Base-by-base conservation (phyloP, 345 rosid genomes). In the Eucalyptus cladocalyx region DNA sequence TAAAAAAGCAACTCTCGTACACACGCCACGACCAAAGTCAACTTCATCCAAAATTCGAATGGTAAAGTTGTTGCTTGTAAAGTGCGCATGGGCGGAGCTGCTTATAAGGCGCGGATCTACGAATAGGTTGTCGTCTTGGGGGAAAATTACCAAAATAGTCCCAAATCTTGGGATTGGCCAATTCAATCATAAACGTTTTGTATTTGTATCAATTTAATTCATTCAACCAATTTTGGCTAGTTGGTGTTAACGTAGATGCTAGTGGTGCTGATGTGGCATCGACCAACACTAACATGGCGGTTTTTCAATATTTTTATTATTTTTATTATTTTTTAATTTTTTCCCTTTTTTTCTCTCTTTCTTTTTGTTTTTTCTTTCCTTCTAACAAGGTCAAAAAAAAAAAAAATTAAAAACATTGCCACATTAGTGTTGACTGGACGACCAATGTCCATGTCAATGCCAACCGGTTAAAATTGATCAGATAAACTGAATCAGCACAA, bases 401-500 rank as follows among this genome's bases (percentile, higher is more conserved):
- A 53, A 15, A 50, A 15, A 50, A 1, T 47, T 47, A 11, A 11
- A 48, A 19, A 53, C 21, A 2, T 53, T 21, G 58, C 5, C 58
- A 53, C 23, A 1, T 53, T 2, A 1, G 1, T 53, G 9, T 18
- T 53, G 4, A 18, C 4, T 1, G 8, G 4, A 53, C 9, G 2
- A 53, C 2, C 0, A 53, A 18, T 1, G 5, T 53, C 2, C 1
- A 53, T 21, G 5, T 21, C 2, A 19, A 3, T 53, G 11, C 26
- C 4, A 53, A 8, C 11, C 0, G 2, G 0, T 53, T 4, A 53
- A 53, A 53, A 53, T 53, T 53, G 58, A 2, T 19, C 11, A 19
- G 5, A 19, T 53, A 1, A 0, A 53, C 2, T 19, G 5, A 53
- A 53, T 19, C 9, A 1, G 0, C 5, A 53, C 1, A 53, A 8